phyloP scores from a whole-genome alignment of 768 basidiomycete species.

The Trametes meyenii region DNA sequence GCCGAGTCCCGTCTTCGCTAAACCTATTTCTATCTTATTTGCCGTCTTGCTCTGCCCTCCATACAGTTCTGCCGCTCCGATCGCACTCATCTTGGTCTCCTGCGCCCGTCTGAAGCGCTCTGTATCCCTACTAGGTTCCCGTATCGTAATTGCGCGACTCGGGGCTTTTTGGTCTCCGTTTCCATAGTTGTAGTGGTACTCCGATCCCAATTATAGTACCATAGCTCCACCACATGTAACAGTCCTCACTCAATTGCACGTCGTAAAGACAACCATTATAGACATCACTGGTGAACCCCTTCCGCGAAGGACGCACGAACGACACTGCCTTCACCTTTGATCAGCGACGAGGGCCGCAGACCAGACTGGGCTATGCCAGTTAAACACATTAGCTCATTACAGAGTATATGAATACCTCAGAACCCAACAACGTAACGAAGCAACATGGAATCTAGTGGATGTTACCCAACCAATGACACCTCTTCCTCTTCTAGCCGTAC shows the following conservation, averaged over 20 bases:
- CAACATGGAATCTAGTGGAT: neutral
- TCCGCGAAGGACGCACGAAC: too few species aligned
- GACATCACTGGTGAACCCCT: too few species aligned
- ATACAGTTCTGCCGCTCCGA: neutral
- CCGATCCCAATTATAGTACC: too few species aligned
- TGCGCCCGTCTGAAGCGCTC: neutral
- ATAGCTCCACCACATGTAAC: too few species aligned
- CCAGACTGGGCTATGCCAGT: neutral
- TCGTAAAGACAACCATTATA: too few species aligned
- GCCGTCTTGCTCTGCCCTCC: neutral
- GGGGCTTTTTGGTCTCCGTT: neutral
- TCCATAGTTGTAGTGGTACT: neutral
- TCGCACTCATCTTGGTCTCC: neutral
- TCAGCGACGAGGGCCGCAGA: too few species aligned
- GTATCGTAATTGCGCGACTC: neutral
- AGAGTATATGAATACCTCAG: neutral
- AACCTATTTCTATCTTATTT: constrained; percentile 15
- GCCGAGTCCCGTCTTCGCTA: neutral
- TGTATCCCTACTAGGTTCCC: neutral
- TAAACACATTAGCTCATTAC: neutral
- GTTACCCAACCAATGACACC: neutral
- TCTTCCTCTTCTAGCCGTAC: constrained; percentile 20
- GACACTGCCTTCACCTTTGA: too few species aligned
- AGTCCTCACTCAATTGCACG: too few species aligned
- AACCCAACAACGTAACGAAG: neutral